These are phyloP conservation scores for Penicillium sp. DNA, from an alignment of 2,329 filamentous ascomycete genomes.

Conservation along the genomic window DNA sequence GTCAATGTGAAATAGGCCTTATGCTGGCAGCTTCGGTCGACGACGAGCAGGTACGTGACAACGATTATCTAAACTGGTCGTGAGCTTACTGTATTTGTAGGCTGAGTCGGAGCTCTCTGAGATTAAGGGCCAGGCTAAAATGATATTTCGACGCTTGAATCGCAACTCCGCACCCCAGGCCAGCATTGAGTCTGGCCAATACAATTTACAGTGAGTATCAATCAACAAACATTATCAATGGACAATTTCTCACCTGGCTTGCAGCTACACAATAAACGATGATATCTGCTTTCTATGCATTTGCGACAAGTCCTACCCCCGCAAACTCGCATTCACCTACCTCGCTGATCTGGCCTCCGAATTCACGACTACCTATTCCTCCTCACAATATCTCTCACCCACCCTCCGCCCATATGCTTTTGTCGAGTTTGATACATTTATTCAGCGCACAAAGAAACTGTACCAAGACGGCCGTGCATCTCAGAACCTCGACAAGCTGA, in stretches of 20 bases:
- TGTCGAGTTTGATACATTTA: conserved; percentile 97
- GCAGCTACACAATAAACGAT: conserved; percentile 77
- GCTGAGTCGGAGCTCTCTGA: conserved; percentile 75
- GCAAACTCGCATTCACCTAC: conserved; percentile 98
- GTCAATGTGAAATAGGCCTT: conserved; percentile 60
- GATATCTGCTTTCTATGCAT: conserved; percentile 91
- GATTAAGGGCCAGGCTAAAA: conserved; percentile 86
- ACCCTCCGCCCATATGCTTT: conserved; percentile 88
- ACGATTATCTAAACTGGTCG: not conserved
- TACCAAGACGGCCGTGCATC: conserved; percentile 90
- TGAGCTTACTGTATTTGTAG: conserved; percentile 32
- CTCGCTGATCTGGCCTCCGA: conserved; percentile 87
- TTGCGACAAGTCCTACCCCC: conserved; percentile 88
- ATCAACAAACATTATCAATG: not conserved
- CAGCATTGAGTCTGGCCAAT: conserved; percentile 79
- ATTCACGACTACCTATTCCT: conserved; percentile 81
- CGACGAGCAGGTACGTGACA: conserved; percentile 67
- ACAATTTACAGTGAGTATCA: conserved; percentile 74
- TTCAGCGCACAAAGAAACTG: conserved; percentile 84
- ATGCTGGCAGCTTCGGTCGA: conserved; percentile 94
- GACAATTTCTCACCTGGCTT: conserved; percentile 2
- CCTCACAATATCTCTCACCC: conserved; percentile 68
- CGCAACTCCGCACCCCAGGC: conserved; percentile 88
- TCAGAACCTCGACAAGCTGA: conserved; percentile 90
- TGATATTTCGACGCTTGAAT: conserved; percentile 82